phyloP scores from a whole-genome alignment of 1,284 basidiomycete species.

The Cryptococcus sp. region DNA sequence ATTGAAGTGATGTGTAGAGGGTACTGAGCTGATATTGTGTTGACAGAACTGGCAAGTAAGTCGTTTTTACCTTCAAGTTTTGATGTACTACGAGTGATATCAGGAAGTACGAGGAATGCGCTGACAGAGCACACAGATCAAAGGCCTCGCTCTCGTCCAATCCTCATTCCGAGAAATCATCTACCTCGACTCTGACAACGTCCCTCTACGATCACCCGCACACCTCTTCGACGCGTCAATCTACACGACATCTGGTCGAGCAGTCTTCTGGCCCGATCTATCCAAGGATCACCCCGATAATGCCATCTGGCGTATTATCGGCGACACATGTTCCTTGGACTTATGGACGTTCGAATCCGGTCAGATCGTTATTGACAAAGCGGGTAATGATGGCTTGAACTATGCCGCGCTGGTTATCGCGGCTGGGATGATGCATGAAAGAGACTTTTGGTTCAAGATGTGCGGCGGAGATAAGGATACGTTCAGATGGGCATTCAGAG shows the following conservation, averaged over 20 bases:
- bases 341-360: slow-evolving; percentile 52
- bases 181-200: slow-evolving; percentile 52
- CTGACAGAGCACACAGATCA: slow-evolving; percentile 45
- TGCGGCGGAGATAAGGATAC: slow-evolving; percentile 56
- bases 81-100: background rate
- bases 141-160: slow-evolving; percentile 54
- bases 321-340: slow-evolving; percentile 51
- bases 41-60: slow-evolving; percentile 53
- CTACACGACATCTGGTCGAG: slow-evolving; percentile 48
- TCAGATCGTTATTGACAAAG: slow-evolving; percentile 56
- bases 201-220: slow-evolving; percentile 52
- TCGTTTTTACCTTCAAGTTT: background rate
- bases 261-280: slow-evolving; percentile 58
- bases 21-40: slow-evolving; percentile 4
- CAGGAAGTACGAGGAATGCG: background rate
- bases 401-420: slow-evolving; percentile 55
- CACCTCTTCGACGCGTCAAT: slow-evolving; percentile 51
- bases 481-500: slow-evolving; percentile 55
- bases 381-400: slow-evolving; percentile 55
- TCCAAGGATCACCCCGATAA: slow-evolving; percentile 56
- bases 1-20: background rate
- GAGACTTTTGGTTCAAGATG: slow-evolving; percentile 56
- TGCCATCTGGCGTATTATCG: slow-evolving; percentile 56
- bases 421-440: slow-evolving; percentile 38
- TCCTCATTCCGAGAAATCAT: slow-evolving; percentile 55